Evolutionary conservation across 2,329 filamentous ascomycete genomes (phyloP).

Genomic region (Scedosporium boydii): DNA sequence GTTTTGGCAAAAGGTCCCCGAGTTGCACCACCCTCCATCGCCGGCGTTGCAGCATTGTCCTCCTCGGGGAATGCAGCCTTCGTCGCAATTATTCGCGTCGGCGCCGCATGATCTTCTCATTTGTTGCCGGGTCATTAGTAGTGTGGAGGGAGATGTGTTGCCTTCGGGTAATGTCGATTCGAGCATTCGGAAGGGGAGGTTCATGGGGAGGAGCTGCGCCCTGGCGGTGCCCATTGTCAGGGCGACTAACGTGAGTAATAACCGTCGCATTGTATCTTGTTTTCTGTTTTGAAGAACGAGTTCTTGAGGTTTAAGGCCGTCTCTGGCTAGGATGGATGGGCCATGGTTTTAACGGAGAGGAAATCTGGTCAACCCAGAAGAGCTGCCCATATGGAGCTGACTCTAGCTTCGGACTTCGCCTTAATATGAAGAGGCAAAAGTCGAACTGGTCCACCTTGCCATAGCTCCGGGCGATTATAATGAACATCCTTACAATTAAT

Average conservation of each 20-base stretch:
- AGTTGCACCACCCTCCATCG: background rate
- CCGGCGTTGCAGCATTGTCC: background rate
- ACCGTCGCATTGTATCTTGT: background rate
- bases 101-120: background rate
- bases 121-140: background rate
- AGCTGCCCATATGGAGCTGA: background rate
- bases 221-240: background rate
- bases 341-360: background rate
- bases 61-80: background rate
- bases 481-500: background rate
- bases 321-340: background rate
- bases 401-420: background rate
- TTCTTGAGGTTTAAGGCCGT: background rate
- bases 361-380: background rate
- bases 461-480: background rate
- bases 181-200: background rate
- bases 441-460: background rate
- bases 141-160: background rate
- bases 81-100: background rate
- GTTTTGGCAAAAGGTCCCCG: background rate
- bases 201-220: background rate
- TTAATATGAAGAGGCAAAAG: background rate
- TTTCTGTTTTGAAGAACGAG: background rate
- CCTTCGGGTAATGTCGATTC: background rate
- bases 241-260: background rate